phyloP scores from a whole-genome alignment of 2,329 filamentous ascomycete species.

The Nannizzia gypsea region DNA sequence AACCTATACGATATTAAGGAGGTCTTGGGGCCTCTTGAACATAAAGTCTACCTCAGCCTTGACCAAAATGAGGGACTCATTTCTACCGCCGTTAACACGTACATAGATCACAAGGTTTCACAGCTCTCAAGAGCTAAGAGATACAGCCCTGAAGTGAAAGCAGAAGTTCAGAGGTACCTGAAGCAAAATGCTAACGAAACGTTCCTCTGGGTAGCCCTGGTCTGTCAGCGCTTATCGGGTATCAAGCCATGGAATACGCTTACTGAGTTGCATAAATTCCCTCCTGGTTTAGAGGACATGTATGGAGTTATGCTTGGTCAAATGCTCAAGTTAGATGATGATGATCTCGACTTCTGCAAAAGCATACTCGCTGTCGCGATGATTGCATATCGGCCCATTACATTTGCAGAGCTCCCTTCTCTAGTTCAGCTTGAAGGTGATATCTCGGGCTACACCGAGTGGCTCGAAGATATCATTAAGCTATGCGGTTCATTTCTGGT shows the following conservation, averaged over 20 bases:
- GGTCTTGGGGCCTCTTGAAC: slow-evolving; percentile 13
- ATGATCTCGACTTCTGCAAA: slow-evolving; percentile 21
- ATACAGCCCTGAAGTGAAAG: not conserved
- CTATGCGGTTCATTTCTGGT: slow-evolving; percentile 20
- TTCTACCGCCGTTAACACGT: not conserved
- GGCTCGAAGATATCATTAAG: slow-evolving; percentile 12
- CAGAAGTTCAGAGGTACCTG: not conserved
- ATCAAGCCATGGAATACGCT: not conserved
- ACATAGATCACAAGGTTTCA: not conserved
- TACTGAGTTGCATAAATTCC: slow-evolving; percentile 14
- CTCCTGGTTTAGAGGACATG: slow-evolving; percentile 14
- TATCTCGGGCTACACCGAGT: not conserved
- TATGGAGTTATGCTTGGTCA: slow-evolving; percentile 19
- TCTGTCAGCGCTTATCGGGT: slow-evolving; percentile 20
- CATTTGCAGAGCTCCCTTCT: slow-evolving; percentile 20
- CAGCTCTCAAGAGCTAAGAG: not conserved
- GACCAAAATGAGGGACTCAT: not conserved
- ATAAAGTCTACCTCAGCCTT: not conserved
- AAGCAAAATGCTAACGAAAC: slow-evolving; percentile 19
- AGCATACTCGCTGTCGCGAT: slow-evolving; percentile 25
- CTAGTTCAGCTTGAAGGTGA: slow-evolving; percentile 19
- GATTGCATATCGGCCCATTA: slow-evolving; percentile 28
- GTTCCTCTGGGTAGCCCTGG: slow-evolving; percentile 32
- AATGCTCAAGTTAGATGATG: slow-evolving; percentile 22
- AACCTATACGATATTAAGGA: slow-evolving; percentile 30